Conservation (phyloP, 2,329 filamentous ascomycete species). For the Paecilomyces niveus region DNA sequence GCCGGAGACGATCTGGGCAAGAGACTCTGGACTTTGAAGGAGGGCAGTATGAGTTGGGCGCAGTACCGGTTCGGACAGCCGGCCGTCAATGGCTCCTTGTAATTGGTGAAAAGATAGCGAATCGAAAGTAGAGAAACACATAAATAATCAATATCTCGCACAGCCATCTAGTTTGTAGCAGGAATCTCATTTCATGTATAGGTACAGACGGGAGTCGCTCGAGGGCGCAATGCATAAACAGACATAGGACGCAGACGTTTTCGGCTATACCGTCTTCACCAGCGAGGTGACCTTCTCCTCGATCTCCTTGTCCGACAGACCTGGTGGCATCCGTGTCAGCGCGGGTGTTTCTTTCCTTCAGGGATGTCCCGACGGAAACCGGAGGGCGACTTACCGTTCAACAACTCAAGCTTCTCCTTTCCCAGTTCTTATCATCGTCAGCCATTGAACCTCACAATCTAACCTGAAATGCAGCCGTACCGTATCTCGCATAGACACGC, state of each 20-base stretch:
- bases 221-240: not conserved
- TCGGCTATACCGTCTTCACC: slow-evolving; percentile 42
- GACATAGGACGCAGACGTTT: not conserved
- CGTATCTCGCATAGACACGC: slow-evolving; percentile 86
- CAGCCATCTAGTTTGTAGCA: not conserved
- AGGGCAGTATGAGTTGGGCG: slow-evolving; percentile 49
- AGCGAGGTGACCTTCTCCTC: slow-evolving; percentile 60
- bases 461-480: slow-evolving; percentile 42
- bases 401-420: slow-evolving; percentile 58
- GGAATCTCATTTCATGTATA: not conserved
- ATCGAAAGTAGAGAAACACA: not conserved
- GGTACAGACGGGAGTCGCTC: not conserved
- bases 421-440: slow-evolving; percentile 46
- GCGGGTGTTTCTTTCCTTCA: slow-evolving; percentile 2
- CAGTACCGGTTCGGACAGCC: slow-evolving; percentile 46
- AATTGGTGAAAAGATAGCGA: slow-evolving; percentile 1
- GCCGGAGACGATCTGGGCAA: slow-evolving; percentile 43
- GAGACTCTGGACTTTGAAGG: slow-evolving; percentile 42
- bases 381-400: slow-evolving; percentile 45
- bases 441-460: not conserved
- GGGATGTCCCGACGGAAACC: not conserved
- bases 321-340: slow-evolving; percentile 29
- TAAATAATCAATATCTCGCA: not conserved
- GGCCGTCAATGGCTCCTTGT: slow-evolving; percentile 18
- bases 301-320: slow-evolving; percentile 63